Percentiles rank a stretch among this genome's conserved stretches.
These are phyloP conservation scores for Cryptococcus sp. DNA, from an alignment of 1,284 basidiomycete species.

Conservation along the genomic window DNA sequence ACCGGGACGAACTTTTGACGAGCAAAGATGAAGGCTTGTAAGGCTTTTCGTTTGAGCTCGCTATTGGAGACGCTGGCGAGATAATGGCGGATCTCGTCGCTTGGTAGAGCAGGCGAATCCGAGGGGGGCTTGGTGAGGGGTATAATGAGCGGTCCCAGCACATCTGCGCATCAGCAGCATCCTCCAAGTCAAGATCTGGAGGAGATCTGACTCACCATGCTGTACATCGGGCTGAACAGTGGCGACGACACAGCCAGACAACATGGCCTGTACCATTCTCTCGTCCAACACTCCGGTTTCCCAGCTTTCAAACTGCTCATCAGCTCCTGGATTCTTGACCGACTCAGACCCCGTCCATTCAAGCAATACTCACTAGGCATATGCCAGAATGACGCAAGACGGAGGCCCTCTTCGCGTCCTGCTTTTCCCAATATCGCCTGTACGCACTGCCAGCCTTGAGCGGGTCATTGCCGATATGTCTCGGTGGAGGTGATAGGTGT, in stretches of 20 bases:
- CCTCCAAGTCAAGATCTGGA: not conserved
- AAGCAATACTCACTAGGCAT: slow-evolving; percentile 27
- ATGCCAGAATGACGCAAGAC: slow-evolving; percentile 25
- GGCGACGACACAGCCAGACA: slow-evolving; percentile 37
- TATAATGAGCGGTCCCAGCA: slow-evolving; percentile 12
- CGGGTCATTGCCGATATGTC: slow-evolving; percentile 11
- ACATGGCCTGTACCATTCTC: slow-evolving; percentile 32
- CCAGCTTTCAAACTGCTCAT: slow-evolving; percentile 31
- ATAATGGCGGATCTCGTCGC: slow-evolving; percentile 5
- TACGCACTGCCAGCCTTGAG: slow-evolving; percentile 11
- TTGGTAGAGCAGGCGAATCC: slow-evolving; percentile 3
- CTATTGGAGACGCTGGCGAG: slow-evolving; percentile 4
- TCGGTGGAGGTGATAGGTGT: slow-evolving; percentile 5
- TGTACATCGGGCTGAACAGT: slow-evolving; percentile 23
- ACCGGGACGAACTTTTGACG: slow-evolving; percentile 15
- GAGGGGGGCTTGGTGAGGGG: slow-evolving; percentile 5
- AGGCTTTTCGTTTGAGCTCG: slow-evolving; percentile 16
- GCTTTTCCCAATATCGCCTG: slow-evolving; percentile 17
- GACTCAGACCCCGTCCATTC: too few relatives aligned
- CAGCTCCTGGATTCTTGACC: too few relatives aligned
- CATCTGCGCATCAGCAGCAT: slow-evolving; percentile 2
- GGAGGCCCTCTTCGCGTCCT: slow-evolving; percentile 17
- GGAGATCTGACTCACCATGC: slow-evolving; percentile 13
- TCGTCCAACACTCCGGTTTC: slow-evolving; percentile 21
- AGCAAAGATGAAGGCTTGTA: slow-evolving; percentile 26